phyloP scores from a whole-genome alignment of 441 rosid genomes.

The Bruguiera hainesii region DNA sequence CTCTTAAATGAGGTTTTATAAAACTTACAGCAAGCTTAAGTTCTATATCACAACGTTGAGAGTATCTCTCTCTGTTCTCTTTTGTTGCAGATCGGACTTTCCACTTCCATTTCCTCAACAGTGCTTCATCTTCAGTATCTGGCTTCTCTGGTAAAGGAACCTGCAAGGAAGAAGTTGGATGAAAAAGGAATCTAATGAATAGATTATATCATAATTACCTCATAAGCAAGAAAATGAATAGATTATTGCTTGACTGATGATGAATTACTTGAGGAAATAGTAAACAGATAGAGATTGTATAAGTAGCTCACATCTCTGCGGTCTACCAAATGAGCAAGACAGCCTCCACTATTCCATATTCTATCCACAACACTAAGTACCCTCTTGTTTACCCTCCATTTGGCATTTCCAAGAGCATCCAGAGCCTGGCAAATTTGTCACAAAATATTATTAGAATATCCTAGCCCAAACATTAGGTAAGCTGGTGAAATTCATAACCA shows the following conservation, averaged over 20 bases:
- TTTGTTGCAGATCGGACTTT: slow-evolving; percentile 52
- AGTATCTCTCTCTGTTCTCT: slow-evolving; percentile 88
- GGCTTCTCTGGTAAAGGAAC: slow-evolving; percentile 87
- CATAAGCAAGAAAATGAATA: slow-evolving; percentile 15
- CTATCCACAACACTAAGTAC: slow-evolving; percentile 74
- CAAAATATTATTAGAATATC: slow-evolving; percentile 15
- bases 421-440: slow-evolving; percentile 56
- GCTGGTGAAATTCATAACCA: not conserved
- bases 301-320: slow-evolving; percentile 72
- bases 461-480: slow-evolving; percentile 9
- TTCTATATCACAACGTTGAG: slow-evolving; percentile 89
- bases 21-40: slow-evolving; percentile 89
- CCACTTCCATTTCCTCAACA: slow-evolving; percentile 86
- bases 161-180: slow-evolving; percentile 38
- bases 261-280: not conserved
- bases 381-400: slow-evolving; percentile 91
- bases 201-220: slow-evolving; percentile 10
- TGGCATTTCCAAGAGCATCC: slow-evolving; percentile 91
- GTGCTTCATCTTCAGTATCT: slow-evolving; percentile 71
- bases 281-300: slow-evolving; percentile 3
- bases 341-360: slow-evolving; percentile 92
- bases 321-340: slow-evolving; percentile 78
- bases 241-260: not conserved
- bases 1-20: slow-evolving; percentile 6
- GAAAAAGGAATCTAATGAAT: not conserved